Evolutionary conservation across 2,329 filamentous ascomycete genomes (phyloP), one percentile per base, ranked within the genome.

Genomic region (Magnaporthiopsis incrustans): DNA sequence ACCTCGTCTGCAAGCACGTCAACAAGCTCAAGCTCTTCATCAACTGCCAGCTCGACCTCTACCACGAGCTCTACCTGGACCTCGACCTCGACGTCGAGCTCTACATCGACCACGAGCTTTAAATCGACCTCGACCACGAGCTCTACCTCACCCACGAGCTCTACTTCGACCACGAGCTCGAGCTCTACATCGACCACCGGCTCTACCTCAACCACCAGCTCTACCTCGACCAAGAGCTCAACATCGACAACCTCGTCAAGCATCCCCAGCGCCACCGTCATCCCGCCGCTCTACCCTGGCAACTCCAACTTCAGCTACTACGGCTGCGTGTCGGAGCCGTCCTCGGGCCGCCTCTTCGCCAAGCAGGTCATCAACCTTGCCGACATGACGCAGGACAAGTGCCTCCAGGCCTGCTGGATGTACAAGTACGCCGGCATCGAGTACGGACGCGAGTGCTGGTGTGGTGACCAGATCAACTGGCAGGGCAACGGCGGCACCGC

Each of bases 371-470:
- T 66, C 61, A 59, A 62, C 38, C 65, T 63, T 22, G 53, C 33
- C 5, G 62, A 50, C 33, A 75, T 77, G 71, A 75, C 72, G 0
- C 68, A 74, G 22, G 67, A 68, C 18, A 65, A 64, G 33, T 77
- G 75, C 65, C 70, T 75, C 1, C 35, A 65, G 10, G 64, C 65
- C 59, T 76, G 74, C 70, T 68, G 66, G 62, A 66, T 68, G 25
- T 75, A 72, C 67, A 64, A 66, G 15, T 77, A 74, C 64, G 74
- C 73, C 7, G 77, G 76, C 2, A 68, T 77, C 25, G 75, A 77
- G 68, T 75, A 75, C 64, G 75, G 75, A 10, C 68, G 70, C 18
- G 62, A 78, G 66, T 80, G 78, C 69, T 78, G 75, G 70, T 79
- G 77, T 61, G 75, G 73, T 22, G 70, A 76, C 61, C 11, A 27